A percentile compares a stretch with the other conserved stretches of the same genome.
phyloP scores from a whole-genome alignment of 805 yeast species.

The Komagataella ulmi region DNA sequence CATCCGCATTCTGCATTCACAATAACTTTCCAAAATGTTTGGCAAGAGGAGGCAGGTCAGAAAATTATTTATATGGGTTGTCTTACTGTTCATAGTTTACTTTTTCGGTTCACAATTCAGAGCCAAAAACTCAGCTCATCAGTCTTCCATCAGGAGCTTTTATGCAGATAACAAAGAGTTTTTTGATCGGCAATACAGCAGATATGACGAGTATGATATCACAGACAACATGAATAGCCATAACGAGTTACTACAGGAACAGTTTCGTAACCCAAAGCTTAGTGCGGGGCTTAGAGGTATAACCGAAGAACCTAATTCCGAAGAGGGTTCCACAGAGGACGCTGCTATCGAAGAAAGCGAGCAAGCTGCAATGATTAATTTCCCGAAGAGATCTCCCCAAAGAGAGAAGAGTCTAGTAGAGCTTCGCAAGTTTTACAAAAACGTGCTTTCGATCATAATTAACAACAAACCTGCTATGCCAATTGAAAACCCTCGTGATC shows the following conservation, averaged over 20 bases:
- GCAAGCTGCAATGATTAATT: neutral
- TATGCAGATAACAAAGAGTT: neutral
- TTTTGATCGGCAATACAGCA: neutral
- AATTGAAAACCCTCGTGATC: conserved; percentile 6
- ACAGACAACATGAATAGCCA: neutral
- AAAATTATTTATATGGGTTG: neutral
- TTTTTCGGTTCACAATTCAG: neutral
- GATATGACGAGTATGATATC: neutral
- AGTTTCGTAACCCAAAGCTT: neutral
- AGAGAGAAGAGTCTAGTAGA: conserved; percentile 6
- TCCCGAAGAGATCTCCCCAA: neutral
- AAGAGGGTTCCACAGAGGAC: neutral
- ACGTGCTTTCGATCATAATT: conserved; percentile 8
- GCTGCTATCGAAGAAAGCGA: neutral
- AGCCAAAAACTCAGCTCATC: neutral
- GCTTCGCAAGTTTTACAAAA: conserved; percentile 11
- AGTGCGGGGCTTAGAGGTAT: neutral
- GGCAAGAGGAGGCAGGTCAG: neutral
- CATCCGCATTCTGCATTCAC: neutral
- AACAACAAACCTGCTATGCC: conserved; percentile 12
- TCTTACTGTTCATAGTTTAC: neutral
- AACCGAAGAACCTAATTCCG: neutral
- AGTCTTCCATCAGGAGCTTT: neutral
- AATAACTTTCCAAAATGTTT: neutral
- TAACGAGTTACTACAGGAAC: neutral